Conservation (phyloP, 75 land plant genomes). For the Picea glauca region DNA sequence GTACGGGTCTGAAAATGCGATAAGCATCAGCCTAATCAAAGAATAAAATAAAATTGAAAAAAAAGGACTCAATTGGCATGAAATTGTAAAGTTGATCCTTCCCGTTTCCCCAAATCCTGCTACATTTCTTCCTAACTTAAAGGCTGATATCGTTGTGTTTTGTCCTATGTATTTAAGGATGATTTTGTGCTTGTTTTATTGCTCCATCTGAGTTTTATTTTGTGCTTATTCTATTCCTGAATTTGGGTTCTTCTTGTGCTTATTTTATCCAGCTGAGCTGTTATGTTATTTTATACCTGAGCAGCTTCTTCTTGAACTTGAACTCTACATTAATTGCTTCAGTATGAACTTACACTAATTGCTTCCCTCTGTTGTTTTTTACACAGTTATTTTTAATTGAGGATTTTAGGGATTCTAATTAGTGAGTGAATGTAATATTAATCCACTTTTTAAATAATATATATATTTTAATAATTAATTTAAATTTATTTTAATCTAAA, state of each 20-base stretch:
- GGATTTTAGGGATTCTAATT: not conserved
- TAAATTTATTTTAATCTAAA: no score
- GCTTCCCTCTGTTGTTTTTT: not conserved
- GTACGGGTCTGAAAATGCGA: no score
- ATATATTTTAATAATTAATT: no score
- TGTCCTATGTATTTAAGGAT: not conserved
- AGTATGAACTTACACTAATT: not conserved
- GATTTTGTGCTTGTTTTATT: not conserved
- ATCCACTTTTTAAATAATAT: not conserved
- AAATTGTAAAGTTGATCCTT: not conserved
- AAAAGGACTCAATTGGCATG: no score
- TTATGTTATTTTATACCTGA: not conserved
- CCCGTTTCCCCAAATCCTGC: not conserved
- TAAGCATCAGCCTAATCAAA: no score
- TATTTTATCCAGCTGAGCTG: not conserved
- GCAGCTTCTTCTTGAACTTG: not conserved
- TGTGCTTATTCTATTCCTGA: not conserved
- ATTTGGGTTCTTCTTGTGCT: not conserved
- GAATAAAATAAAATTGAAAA: no score
- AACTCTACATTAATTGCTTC: not conserved
- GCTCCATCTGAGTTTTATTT: not conserved
- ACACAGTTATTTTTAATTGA: not conserved
- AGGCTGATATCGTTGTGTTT: not conserved
- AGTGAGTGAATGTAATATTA: not conserved
- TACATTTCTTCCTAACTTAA: no score